Percentiles rank a stretch among this genome's conserved stretches.
Conservation (phyloP, 2,329 filamentous ascomycete species). For the Hypomyces rosellus region DNA sequence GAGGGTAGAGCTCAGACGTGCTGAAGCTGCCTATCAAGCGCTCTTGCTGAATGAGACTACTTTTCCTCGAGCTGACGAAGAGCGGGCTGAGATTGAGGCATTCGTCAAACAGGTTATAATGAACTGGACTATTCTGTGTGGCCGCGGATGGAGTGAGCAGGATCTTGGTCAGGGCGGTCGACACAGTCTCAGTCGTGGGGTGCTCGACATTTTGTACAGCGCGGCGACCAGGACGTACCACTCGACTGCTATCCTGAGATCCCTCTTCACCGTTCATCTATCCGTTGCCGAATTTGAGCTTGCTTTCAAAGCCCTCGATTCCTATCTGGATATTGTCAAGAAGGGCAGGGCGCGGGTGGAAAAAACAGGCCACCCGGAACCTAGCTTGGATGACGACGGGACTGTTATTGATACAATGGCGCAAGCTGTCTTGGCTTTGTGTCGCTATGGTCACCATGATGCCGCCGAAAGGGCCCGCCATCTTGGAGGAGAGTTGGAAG, state of each 20-base stretch:
- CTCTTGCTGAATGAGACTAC: constrained; percentile 70
- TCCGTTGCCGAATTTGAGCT: constrained; percentile 87
- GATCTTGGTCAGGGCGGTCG: constrained; percentile 80
- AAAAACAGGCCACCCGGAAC: constrained; percentile 66
- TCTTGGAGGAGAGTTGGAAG: constrained; percentile 64
- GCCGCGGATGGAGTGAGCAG: constrained; percentile 70
- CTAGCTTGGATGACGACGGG: constrained; percentile 70
- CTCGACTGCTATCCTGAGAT: constrained; percentile 79
- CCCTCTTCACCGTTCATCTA: constrained; percentile 82
- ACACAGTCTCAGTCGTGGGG: constrained; percentile 63
- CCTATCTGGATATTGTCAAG: constrained; percentile 82
- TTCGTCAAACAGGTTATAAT: constrained; percentile 74
- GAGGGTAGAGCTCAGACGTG: constrained; percentile 68
- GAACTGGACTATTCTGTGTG: constrained; percentile 81
- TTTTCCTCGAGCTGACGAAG: constrained; percentile 79
- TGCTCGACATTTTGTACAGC: constrained; percentile 83
- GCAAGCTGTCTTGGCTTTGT: constrained; percentile 73
- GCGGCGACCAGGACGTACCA: constrained; percentile 92
- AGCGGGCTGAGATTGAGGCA: constrained; percentile 70
- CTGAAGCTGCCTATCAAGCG: constrained; percentile 73
- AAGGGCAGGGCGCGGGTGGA: constrained; percentile 78
- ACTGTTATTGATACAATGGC: constrained; percentile 71
- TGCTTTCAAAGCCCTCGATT: constrained; percentile 84
- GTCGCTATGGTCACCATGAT: constrained; percentile 67
- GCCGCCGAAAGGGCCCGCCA: constrained; percentile 74